Conservation (phyloP, 2,329 filamentous ascomycete species). For the Didymella pinodella region DNA sequence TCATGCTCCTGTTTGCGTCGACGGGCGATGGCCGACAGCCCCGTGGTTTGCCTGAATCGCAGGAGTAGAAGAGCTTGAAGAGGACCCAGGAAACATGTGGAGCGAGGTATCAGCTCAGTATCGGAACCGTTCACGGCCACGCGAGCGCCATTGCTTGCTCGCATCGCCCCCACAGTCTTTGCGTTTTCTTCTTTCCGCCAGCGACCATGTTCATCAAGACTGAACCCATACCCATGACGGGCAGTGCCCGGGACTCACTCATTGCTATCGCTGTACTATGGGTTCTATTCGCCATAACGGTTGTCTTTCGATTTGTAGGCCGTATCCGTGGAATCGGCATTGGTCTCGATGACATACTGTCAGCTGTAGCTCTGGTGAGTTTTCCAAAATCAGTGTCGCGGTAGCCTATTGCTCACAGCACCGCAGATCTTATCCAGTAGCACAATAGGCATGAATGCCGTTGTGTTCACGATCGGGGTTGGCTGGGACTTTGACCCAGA, state of each 20-base stretch:
- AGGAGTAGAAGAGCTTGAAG: conserved; percentile 13
- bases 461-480: conserved; percentile 31
- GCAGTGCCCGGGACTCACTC: conserved; percentile 29
- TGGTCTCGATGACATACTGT: conserved; percentile 30
- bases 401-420: not conserved
- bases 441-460: conserved; percentile 30
- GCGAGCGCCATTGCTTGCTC: conserved; percentile 9
- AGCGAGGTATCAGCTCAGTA: conserved; percentile 6
- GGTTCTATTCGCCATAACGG: conserved; percentile 25
- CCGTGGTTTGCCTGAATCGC: conserved; percentile 6
- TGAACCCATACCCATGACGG: conserved; percentile 27
- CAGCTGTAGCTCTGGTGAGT: conserved; percentile 26
- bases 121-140: not conserved
- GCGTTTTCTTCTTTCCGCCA: conserved; percentile 10
- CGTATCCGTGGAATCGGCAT: conserved; percentile 29
- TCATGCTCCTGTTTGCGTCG: not conserved
- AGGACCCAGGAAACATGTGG: conserved; percentile 8
- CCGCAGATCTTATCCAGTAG: conserved; percentile 25
- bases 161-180: conserved; percentile 8
- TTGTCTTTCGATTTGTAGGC: conserved; percentile 26
- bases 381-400: not conserved
- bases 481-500: conserved; percentile 27
- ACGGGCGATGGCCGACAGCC: conserved; percentile 2
- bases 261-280: conserved; percentile 32
- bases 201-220: conserved; percentile 19